A percentile compares a stretch with the other conserved stretches of the same genome.
phyloP scores from a whole-genome alignment of 345 rosid genomes.

The Pugionium dolabratum region DNA sequence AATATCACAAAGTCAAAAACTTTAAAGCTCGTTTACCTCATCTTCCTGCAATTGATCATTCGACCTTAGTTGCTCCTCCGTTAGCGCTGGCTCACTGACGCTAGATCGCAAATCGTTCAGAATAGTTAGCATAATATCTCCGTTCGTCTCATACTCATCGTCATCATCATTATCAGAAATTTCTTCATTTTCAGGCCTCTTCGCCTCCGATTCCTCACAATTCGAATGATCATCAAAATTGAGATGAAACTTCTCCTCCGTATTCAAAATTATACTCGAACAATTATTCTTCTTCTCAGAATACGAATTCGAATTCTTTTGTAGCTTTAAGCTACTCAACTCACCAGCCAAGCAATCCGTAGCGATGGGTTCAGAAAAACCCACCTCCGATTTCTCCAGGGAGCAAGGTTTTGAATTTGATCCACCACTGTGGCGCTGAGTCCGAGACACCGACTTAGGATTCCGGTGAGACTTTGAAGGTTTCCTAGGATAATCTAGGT shows the following conservation, averaged over 20 bases:
- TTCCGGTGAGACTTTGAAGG: slow-evolving; percentile 24
- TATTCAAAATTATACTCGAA: not conserved
- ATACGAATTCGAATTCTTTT: slow-evolving; percentile 27
- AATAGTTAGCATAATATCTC: slow-evolving; percentile 42
- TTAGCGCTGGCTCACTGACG: slow-evolving; percentile 57
- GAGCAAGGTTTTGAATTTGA: slow-evolving; percentile 12
- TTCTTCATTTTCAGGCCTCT: too few relatives aligned
- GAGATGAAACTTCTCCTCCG: slow-evolving; percentile 10
- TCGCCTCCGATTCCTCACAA: too few relatives aligned
- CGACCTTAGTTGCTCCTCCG: slow-evolving; percentile 55
- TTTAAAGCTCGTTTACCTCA: slow-evolving; percentile 49
- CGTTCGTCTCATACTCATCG: slow-evolving; percentile 23
- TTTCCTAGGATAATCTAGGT: slow-evolving; percentile 9
- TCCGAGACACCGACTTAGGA: slow-evolving; percentile 13
- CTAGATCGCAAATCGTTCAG: slow-evolving; percentile 48
- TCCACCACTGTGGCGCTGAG: slow-evolving; percentile 30
- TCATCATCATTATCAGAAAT: too few relatives aligned
- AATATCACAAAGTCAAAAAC: slow-evolving; percentile 2
- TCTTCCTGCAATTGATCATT: slow-evolving; percentile 75
- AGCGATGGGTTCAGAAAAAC: slow-evolving; percentile 19
- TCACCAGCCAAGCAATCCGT: slow-evolving; percentile 23
- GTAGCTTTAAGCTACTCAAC: slow-evolving; percentile 28
- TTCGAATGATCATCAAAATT: slow-evolving; percentile 30
- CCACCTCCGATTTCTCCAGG: slow-evolving; percentile 33
- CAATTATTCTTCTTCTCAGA: not conserved